Evolutionary conservation across 2,329 filamentous ascomycete genomes (phyloP).

Genomic region (Trichoderma koningii): DNA sequence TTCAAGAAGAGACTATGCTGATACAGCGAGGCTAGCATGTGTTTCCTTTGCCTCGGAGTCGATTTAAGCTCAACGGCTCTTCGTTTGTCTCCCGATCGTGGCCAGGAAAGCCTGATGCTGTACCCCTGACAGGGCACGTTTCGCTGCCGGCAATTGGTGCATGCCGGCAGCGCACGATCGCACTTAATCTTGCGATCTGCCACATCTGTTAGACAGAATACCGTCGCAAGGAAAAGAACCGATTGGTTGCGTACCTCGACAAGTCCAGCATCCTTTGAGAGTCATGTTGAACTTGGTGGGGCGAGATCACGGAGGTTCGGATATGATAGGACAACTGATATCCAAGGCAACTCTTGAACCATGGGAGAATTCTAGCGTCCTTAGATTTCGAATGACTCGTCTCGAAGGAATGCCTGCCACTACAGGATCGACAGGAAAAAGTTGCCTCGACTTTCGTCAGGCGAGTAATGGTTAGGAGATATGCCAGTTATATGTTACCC

Average conservation of each 20-base stretch:
- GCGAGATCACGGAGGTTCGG: not conserved
- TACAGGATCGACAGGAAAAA: not conserved
- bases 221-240: not conserved
- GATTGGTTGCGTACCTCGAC: slow-evolving; percentile 9
- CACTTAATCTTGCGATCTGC: slow-evolving; percentile 21
- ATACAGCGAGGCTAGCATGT: not conserved
- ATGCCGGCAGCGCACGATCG: slow-evolving; percentile 3
- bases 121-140: slow-evolving; percentile 7
- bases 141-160: slow-evolving; percentile 2
- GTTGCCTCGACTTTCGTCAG: not conserved
- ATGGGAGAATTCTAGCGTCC: no score
- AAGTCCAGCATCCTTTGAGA: slow-evolving; percentile 15
- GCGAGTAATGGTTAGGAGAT: not conserved
- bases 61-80: slow-evolving; percentile 13
- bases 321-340: not conserved
- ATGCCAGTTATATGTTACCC: not conserved
- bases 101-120: slow-evolving; percentile 17
- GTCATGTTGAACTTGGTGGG: not conserved
- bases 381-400: not conserved
- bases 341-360: not conserved
- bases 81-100: slow-evolving; percentile 4
- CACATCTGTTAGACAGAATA: not conserved
- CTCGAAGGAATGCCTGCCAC: not conserved
- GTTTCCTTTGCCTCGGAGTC: not conserved
- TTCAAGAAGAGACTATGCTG: slow-evolving; percentile 7